These are phyloP conservation scores for Coemansia sp. DNA, from an alignment of 192 early-diverging fungal species.

Conservation along the genomic window DNA sequence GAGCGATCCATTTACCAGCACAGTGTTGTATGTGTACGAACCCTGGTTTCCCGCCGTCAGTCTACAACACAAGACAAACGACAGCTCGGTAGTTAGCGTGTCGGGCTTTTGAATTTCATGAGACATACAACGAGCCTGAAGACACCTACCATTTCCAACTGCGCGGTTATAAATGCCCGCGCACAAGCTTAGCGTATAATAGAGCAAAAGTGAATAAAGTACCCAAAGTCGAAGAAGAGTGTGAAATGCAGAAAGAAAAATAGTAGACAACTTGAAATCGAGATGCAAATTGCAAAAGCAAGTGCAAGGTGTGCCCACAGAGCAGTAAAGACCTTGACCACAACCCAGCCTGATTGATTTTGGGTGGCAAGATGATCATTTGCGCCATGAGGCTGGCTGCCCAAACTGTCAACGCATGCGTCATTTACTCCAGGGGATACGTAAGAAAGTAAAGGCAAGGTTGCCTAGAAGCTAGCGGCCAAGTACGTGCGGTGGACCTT, in stretches of 20 bases:
- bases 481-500: too few relatives aligned
- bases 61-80: conserved; percentile 10
- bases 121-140: background rate
- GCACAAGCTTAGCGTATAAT: background rate
- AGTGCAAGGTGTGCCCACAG: background rate
- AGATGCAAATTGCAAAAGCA: background rate
- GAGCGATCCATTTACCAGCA: background rate
- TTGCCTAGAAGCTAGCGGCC: background rate
- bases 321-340: background rate
- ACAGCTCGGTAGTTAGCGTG: background rate
- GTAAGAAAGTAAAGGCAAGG: background rate
- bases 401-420: background rate
- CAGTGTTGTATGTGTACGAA: background rate
- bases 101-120: background rate
- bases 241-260: background rate
- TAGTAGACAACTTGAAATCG: background rate
- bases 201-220: background rate
- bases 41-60: conserved; percentile 3
- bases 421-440: background rate
- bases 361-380: background rate
- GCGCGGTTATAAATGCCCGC: background rate
- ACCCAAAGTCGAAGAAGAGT: background rate
- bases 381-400: background rate
- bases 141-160: conserved; percentile 1
- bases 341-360: background rate